These are phyloP conservation scores for Albifimbria verrucaria DNA, from an alignment of 2,329 filamentous ascomycete genomes.

Conservation along the genomic window DNA sequence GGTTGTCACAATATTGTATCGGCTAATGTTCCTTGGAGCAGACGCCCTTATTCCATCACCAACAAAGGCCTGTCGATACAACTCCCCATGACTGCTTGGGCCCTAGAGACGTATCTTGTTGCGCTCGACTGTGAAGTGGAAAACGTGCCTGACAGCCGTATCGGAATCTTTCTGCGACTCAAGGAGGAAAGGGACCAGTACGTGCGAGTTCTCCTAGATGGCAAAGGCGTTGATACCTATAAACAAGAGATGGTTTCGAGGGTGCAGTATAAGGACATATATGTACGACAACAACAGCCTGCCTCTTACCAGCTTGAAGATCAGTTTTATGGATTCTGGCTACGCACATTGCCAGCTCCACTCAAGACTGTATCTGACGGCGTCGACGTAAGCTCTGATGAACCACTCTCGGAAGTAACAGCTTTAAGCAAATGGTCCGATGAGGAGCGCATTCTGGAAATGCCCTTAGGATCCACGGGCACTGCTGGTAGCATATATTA, in stretches of 20 bases:
- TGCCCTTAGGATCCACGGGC: constrained; percentile 4
- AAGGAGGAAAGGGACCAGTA: background rate
- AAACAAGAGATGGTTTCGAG: background rate
- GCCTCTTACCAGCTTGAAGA: background rate
- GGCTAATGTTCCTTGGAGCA: background rate
- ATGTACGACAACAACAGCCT: background rate
- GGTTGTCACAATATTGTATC: constrained; percentile 2
- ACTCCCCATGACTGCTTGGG: constrained; percentile 7
- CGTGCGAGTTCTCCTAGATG: background rate
- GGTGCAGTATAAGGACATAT: background rate
- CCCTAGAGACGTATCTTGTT: constrained; percentile 6
- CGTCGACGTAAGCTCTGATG: background rate
- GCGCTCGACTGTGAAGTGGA: constrained; percentile 6
- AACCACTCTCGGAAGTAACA: background rate
- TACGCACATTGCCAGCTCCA: background rate
- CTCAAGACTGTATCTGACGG: background rate
- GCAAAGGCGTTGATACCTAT: background rate
- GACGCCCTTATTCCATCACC: constrained; percentile 4
- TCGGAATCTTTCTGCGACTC: background rate
- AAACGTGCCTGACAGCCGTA: background rate
- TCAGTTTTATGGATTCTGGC: background rate
- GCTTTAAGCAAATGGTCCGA: constrained; percentile 4
- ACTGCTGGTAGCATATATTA: constrained; percentile 4
- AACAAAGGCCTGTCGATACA: constrained; percentile 8
- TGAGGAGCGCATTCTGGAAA: constrained; percentile 1